Evolutionary conservation across 352 stramenopile species (phyloP).

Genomic region (Blastocystis hominis): DNA sequence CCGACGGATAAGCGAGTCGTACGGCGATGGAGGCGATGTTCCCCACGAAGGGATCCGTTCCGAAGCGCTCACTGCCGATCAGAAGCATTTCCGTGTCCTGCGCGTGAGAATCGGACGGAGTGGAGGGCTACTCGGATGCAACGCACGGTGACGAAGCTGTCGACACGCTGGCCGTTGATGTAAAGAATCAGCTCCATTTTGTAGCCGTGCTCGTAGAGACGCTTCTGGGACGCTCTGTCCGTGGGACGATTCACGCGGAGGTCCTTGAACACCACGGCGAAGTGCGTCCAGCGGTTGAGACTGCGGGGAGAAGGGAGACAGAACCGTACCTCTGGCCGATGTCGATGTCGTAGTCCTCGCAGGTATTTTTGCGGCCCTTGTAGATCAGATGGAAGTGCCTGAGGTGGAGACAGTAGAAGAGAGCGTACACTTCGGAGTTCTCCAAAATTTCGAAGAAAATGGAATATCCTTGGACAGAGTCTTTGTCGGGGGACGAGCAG

Average conservation of each 20-base stretch:
- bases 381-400: conserved; percentile 13
- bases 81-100: background rate
- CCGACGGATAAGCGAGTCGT: background rate
- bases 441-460: conserved; percentile 15
- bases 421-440: background rate
- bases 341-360: background rate
- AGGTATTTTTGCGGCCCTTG: background rate
- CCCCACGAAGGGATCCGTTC: background rate
- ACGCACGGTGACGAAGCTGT: background rate
- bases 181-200: conserved; percentile 7
- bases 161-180: conserved; percentile 17
- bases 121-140: background rate
- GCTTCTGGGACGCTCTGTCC: background rate
- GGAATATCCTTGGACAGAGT: background rate
- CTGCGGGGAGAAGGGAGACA: background rate
- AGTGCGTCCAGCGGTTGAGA: conserved; percentile 16
- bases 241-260: background rate
- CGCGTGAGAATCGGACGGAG: background rate
- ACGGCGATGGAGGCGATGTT: conserved; percentile 27
- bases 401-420: background rate
- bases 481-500: background rate
- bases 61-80: background rate
- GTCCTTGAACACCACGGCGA: conserved; percentile 27
- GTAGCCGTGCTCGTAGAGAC: background rate
- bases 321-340: background rate